A percentile compares a stretch with the other conserved stretches of the same genome.
phyloP scores from a whole-genome alignment of 176 grass and related monocot species.

The Sorghum bicolor region Sorghum_bicolor_NCBIv3 NC_012878.2:51123001-51123500 shows the following conservation, averaged over 20 bases:
- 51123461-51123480: slow-evolving; percentile 29
- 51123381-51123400: background rate
- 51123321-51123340: background rate
- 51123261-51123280: background rate
- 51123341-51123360: slow-evolving; percentile 27
- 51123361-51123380: background rate
- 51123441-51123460: background rate
- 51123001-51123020: too few species aligned
- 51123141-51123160: background rate
- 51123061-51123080: background rate
- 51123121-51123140: background rate
- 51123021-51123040: background rate
- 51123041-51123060: background rate
- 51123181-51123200: background rate
- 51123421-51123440: background rate
- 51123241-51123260: background rate
- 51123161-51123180: background rate
- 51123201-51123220: background rate
- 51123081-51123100: background rate
- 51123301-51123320: background rate
- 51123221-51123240: background rate
- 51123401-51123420: background rate
- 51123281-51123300: background rate
- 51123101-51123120: background rate
- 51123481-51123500: slow-evolving; percentile 74